Base-by-base conservation (phyloP, 2,329 filamentous ascomycete genomes). In the Cylindrodendrum hubeiense region DNA sequence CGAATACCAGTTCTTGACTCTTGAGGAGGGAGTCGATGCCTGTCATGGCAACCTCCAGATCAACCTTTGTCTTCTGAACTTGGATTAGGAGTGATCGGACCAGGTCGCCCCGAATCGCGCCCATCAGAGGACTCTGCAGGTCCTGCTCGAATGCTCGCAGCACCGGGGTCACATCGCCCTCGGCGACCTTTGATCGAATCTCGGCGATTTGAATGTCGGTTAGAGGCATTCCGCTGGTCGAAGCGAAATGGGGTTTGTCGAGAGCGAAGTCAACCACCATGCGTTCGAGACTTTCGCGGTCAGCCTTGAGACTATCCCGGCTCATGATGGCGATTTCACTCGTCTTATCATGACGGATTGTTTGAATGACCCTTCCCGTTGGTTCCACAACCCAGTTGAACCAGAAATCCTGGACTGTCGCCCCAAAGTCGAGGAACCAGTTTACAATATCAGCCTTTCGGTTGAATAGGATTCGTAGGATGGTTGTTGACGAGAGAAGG, bases 241-340 rank as follows among this genome's bases (percentile, higher is more conserved):
- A 83, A 26, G 85, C 81, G 28, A 89, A 86, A 57, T 89, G 85
- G 1, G 93, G 92, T 74, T 94, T 94, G 72, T 97, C 94, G 10
- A 91, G 83, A 5, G 95, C 93, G 82, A 99, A 99, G 71, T 98
- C 96, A 39, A 99, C 91, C 4, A 99, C 97, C 96, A 99, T 99
- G 51, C 96, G 91, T 79, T 99, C 95, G 33, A 99, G 83, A 75
- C 94, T 98, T 58, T 94, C 93, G 33, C 94, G 90, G 77, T 99
- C 96, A 1, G 95, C 94, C 77, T 92, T 91, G 22, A 99, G 86
- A 71, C 94, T 98, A 71, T 95, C 92, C 64, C 94, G 93, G 81
- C 94, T 98, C 92, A 99, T 96, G 70, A 99, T 93, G 47, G 95
- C 96, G 69, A 99, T 95, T 77, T 98, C 95, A 76, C 94, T 97